Conservation (phyloP, 148 eudicot species). For the Simmondsia chinensis region DNA sequence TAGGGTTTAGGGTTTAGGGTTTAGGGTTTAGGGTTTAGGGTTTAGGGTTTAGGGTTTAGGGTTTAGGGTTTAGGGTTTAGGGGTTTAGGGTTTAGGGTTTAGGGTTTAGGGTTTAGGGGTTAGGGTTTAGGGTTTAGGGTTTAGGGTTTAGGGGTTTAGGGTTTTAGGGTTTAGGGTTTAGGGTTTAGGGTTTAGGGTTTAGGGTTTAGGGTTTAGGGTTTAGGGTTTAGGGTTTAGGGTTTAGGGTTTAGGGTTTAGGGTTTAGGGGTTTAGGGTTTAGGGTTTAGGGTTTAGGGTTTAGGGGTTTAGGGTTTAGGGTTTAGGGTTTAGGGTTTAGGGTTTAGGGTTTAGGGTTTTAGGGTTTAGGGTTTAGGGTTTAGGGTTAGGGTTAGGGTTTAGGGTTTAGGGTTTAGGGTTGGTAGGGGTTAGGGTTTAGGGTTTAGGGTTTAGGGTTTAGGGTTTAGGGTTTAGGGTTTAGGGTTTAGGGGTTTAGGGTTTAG, state of each 20-base stretch:
- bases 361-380: conserved; percentile 6
- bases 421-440: background rate
- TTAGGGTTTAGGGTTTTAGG: conserved; percentile 9
- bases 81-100: too few relatives aligned
- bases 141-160: too few relatives aligned
- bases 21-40: background rate
- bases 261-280: conserved; percentile 8
- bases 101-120: conserved; percentile 10
- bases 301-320: conserved; percentile 6
- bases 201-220: conserved; percentile 5
- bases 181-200: conserved; percentile 1
- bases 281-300: conserved; percentile 10
- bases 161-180: conserved; percentile 9
- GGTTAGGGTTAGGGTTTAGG: conserved; percentile 7
- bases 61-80: conserved; percentile 10
- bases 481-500: conserved; percentile 1
- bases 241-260: conserved; percentile 9
- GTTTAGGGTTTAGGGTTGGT: conserved; percentile 1
- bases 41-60: conserved; percentile 9
- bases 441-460: background rate
- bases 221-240: conserved; percentile 15
- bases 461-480: background rate
- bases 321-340: conserved; percentile 9
- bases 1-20: background rate
- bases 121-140: conserved; percentile 4